phyloP scores from a whole-genome alignment of 768 basidiomycete genomes.

The Melanogaster broomeanus region DNA sequence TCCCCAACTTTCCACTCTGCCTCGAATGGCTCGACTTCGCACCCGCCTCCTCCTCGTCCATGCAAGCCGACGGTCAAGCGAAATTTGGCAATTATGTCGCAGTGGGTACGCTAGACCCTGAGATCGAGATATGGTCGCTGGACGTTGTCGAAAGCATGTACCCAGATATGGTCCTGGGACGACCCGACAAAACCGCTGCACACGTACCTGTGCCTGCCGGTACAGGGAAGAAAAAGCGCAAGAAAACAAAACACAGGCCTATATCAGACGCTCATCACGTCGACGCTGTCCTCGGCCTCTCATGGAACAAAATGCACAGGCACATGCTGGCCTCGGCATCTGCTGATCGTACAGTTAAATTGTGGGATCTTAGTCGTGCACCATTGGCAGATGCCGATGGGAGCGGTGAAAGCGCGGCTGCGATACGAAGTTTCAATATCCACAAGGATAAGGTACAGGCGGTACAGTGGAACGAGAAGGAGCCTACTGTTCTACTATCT shows the following conservation, averaged over 20 bases:
- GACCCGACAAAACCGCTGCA: slow-evolving; percentile 79
- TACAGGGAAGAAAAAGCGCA: slow-evolving; percentile 97
- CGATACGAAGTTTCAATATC: slow-evolving; percentile 81
- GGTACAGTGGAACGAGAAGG: slow-evolving; percentile 90
- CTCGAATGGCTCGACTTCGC: slow-evolving; percentile 99
- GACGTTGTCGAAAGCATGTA: slow-evolving; percentile 94
- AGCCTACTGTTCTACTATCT: slow-evolving; percentile 88
- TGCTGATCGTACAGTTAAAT: slow-evolving; percentile 93
- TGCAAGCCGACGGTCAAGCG: slow-evolving; percentile 31
- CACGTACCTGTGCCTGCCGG: slow-evolving; percentile 79
- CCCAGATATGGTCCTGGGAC: slow-evolving; percentile 87
- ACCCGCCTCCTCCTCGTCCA: slow-evolving; percentile 53
- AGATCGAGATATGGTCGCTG: slow-evolving; percentile 98
- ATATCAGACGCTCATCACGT: slow-evolving; percentile 76
- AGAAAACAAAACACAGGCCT: slow-evolving; percentile 72
- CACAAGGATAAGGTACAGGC: slow-evolving; percentile 96
- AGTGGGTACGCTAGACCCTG: slow-evolving; percentile 95
- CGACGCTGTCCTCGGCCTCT: slow-evolving; percentile 89
- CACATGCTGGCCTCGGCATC: slow-evolving; percentile 90
- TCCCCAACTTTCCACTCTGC: slow-evolving; percentile 96
- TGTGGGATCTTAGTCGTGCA: slow-evolving; percentile 90
- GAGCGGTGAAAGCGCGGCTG: slow-evolving; percentile 43
- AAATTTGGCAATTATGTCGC: slow-evolving; percentile 88
- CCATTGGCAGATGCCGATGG: slow-evolving; percentile 51
- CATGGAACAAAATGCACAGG: slow-evolving; percentile 91